These are phyloP conservation scores for Pythium periplocum DNA, from an alignment of 352 stramenopile species.

Conservation along the genomic window DNA sequence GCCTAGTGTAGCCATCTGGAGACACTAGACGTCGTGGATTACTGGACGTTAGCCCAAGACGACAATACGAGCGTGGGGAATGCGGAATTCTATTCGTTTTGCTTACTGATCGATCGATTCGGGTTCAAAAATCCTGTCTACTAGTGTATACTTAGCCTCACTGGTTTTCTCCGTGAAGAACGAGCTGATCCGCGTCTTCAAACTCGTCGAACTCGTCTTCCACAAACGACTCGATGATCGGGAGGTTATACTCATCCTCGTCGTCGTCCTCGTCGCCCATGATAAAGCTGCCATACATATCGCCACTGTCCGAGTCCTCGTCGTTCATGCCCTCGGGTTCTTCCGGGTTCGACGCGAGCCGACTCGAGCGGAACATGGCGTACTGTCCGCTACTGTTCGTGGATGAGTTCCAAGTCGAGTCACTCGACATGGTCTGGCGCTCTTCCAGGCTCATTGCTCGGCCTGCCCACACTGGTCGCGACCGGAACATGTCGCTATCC, in stretches of 20 bases:
- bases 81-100: no score
- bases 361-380: no score
- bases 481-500: no score
- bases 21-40: no score
- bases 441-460: conserved; percentile 21
- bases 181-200: conserved; percentile 2
- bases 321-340: conserved; percentile 11
- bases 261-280: conserved; percentile 13
- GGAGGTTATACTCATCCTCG: conserved; percentile 13
- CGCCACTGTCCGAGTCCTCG: conserved; percentile 11
- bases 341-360: no score
- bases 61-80: no score
- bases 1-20: no score
- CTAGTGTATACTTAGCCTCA: no score
- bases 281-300: conserved; percentile 11
- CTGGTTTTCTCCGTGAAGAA: no score
- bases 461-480: conserved; percentile 8
- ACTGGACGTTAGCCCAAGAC: no score
- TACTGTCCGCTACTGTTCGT: neutral
- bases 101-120: no score
- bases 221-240: conserved; percentile 21
- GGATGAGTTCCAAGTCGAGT: conserved; percentile 18
- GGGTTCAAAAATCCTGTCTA: no score
- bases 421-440: conserved; percentile 31
- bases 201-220: conserved; percentile 18